phyloP scores from a whole-genome alignment of 2,329 filamentous ascomycete genomes.

The Bertia moriformis region DNA sequence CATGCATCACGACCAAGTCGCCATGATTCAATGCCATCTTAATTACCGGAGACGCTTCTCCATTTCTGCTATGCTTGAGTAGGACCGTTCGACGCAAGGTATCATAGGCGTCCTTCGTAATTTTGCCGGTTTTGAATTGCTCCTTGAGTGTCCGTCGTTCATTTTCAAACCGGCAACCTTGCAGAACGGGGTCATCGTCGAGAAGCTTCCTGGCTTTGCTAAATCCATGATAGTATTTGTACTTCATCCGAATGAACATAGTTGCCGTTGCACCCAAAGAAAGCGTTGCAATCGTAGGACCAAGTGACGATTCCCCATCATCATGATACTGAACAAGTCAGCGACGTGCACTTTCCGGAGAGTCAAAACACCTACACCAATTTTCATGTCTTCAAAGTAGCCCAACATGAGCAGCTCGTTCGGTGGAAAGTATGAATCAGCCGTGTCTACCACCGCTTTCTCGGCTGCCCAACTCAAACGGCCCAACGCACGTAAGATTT shows the following conservation, averaged over 20 bases:
- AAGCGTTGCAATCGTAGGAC: slow-evolving; percentile 36
- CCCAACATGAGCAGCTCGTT: slow-evolving; percentile 40
- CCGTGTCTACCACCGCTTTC: slow-evolving; percentile 14
- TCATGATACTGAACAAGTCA: slow-evolving; percentile 31
- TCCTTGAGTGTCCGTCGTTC: slow-evolving; percentile 10
- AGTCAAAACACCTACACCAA: slow-evolving; percentile 20
- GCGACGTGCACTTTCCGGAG: neutral
- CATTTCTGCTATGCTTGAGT: neutral
- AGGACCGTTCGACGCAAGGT: neutral
- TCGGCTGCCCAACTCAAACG: slow-evolving; percentile 36
- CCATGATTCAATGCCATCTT: slow-evolving; percentile 29
- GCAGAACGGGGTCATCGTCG: slow-evolving; percentile 14
- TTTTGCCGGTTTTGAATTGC: slow-evolving; percentile 2
- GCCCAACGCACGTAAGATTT: slow-evolving; percentile 26
- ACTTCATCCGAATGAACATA: slow-evolving; percentile 40
- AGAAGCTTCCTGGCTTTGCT: slow-evolving; percentile 6
- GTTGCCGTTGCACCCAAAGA: slow-evolving; percentile 33
- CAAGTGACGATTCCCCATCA: slow-evolving; percentile 38
- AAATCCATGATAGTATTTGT: slow-evolving; percentile 22
- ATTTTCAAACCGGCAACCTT: slow-evolving; percentile 12
- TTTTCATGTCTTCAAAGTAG: slow-evolving; percentile 38
- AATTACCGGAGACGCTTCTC: neutral
- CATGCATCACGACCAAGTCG: slow-evolving; percentile 43
- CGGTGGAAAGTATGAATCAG: slow-evolving; percentile 12
- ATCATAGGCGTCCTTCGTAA: neutral